Evolutionary conservation across 768 basidiomycete species (phyloP).

Genomic region (Pleurotus citrinopileatus): DNA sequence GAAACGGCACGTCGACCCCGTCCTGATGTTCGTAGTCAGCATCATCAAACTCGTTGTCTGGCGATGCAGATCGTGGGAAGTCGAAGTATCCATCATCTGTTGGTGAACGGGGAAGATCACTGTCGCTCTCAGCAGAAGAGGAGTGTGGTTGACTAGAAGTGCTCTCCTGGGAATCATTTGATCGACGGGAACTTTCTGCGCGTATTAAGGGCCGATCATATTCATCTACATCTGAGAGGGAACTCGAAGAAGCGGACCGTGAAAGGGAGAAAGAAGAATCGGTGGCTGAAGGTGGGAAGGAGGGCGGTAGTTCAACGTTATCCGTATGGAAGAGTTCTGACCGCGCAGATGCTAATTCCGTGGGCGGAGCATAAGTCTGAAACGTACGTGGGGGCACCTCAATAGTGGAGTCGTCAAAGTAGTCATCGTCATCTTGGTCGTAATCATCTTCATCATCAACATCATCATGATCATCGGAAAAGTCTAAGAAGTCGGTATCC

Average conservation of each 20-base stretch:
- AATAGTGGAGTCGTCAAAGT: background rate
- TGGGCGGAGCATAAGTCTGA: background rate
- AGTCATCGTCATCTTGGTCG: slow-evolving; percentile 6
- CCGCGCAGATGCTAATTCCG: background rate
- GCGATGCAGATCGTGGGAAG: slow-evolving; percentile 18
- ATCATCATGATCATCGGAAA: slow-evolving; percentile 18
- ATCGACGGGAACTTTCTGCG: background rate
- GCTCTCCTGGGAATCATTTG: slow-evolving; percentile 12
- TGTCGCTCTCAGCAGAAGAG: slow-evolving; percentile 23
- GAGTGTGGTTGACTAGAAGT: slow-evolving; percentile 12
- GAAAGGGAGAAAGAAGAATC: slow-evolving; percentile 2
- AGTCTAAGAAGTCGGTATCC: slow-evolving; percentile 18
- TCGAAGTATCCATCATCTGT: slow-evolving; percentile 21
- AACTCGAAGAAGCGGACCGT: slow-evolving; percentile 9
- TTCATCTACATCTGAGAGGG: background rate
- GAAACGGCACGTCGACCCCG: slow-evolving; percentile 7
- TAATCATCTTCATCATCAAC: slow-evolving; percentile 18
- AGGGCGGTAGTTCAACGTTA: background rate
- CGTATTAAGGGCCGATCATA: background rate
- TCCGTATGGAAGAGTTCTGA: background rate
- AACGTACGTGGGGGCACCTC: background rate
- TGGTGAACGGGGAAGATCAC: slow-evolving; percentile 23
- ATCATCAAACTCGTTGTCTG: slow-evolving; percentile 18
- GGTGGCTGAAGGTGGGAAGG: background rate
- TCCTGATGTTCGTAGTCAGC: slow-evolving; percentile 15